Conservation (phyloP, 1,139 yeast species). For the Zhuliangozyma blackwelliae region DNA sequence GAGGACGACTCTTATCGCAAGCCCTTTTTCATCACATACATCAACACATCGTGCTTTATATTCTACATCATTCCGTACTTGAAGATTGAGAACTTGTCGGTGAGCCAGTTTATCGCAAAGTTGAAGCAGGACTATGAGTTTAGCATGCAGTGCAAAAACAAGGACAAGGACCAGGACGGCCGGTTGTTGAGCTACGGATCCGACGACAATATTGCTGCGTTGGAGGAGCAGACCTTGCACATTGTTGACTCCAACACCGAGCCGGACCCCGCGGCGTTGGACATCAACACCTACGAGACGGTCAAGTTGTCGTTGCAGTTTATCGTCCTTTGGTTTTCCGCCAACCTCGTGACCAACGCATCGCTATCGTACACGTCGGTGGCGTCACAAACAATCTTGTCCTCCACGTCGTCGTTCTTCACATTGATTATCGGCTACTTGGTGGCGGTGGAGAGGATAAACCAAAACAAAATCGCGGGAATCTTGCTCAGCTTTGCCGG, state of each 20-base stretch:
- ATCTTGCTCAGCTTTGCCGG: slow-evolving; percentile 72
- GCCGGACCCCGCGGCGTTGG: slow-evolving; percentile 6
- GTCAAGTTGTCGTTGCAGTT: slow-evolving; percentile 70
- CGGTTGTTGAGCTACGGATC: slow-evolving; percentile 16
- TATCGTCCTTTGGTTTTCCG: slow-evolving; percentile 82
- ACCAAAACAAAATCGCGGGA: slow-evolving; percentile 61
- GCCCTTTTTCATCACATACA: slow-evolving; percentile 90
- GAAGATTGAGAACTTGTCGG: slow-evolving; percentile 18
- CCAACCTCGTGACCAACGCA: slow-evolving; percentile 85
- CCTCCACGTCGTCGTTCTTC: slow-evolving; percentile 90
- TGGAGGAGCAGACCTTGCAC: slow-evolving; percentile 3
- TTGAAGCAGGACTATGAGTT: slow-evolving; percentile 19
- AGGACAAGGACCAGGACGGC: slow-evolving; percentile 11
- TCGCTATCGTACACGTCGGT: slow-evolving; percentile 85
- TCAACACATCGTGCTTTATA: slow-evolving; percentile 81
- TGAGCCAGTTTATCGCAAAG: slow-evolving; percentile 19
- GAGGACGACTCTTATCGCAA: slow-evolving; percentile 70
- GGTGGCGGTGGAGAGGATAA: slow-evolving; percentile 67
- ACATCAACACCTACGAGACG: slow-evolving; percentile 43
- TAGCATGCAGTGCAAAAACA: slow-evolving; percentile 2
- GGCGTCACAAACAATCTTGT: slow-evolving; percentile 86
- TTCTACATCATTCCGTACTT: slow-evolving; percentile 70
- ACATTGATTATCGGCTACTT: slow-evolving; percentile 79
- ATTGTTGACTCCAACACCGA: slow-evolving; percentile 6
- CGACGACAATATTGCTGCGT: slow-evolving; percentile 10